Base-by-base conservation (phyloP, 495 filamentous ascomycete species). In the Friedmanniomyces simplex region DNA sequence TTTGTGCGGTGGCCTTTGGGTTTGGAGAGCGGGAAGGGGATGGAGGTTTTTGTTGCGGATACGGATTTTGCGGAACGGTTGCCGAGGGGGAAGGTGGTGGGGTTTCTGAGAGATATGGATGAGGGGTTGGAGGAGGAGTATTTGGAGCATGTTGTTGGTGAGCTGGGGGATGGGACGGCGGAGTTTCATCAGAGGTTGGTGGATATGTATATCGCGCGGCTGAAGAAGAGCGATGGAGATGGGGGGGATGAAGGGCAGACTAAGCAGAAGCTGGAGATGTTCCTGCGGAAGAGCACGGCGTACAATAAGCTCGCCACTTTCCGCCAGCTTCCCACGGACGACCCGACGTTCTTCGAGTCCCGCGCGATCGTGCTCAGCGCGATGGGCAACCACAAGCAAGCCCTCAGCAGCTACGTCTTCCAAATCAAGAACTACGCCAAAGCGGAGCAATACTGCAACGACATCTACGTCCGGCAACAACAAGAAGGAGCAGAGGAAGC, bases 391-490 rank as follows among this genome's bases (percentile, higher is more conserved):
- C 91, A 99, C 71, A 86, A 88, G 67, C 89, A 96, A 68, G 91
- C 94, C 0, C 71, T 99, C 21, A 86, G 91, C 69, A 95, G 97
- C 24, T 99, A 96, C 67, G 91, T 97, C 13, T 99, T 96, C 73
- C 91, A 91, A 64, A 77, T 99, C 55, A 72, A 86, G 56, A 85
- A 93, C 67, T 88, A 88, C 58, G 76, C 73, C 2, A 97, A 96
- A 68, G 94, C 93, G 47, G 93, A 99, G 79, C 88, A 94, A 65
- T 96, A 96, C 69, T 96, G 91, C 74, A 95, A 93, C 73, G 82
- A 80, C 52, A 79, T 88, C 49, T 85, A 95, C 51, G 2, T 26
- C 71, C 75, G 80, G 14, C 48, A 52, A 24, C 30, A 54, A 4
- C 32, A 43, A 16, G 34, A 54, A 1, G 25, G 18, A 18, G 14